Base-by-base conservation (phyloP, 192 early-diverging fungal species). In the Diversispora eburnea region DNA sequence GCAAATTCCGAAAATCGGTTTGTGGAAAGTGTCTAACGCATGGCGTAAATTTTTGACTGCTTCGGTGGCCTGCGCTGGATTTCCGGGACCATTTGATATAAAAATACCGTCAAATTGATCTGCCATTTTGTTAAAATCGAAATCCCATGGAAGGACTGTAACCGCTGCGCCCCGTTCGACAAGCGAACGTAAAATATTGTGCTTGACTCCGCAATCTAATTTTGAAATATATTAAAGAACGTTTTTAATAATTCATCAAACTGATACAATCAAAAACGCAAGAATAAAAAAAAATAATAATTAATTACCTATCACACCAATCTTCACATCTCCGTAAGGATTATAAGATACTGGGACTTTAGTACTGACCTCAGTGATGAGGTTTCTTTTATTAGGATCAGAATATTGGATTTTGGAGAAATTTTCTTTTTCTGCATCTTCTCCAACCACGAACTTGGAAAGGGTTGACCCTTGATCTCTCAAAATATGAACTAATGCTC, bases 1-100 rank as follows among this genome's bases (percentile, higher is more conserved):
- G 83, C 95, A 98, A 79, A 98, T 98, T 69, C 95, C 95, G 78
- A 98, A 98, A 72, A 98, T 93, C 47, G 95, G 95, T 67, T 87
- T 89, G 49, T 86, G 83, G 42, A 83, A 86, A 42, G 87, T 82
- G 64, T 85, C 83, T 49, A 85, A 78, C 47, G 92, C 84, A 0
- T 80, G 82, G 43, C 88, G 85, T 55, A 98, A 80, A 82, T 92
- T 88, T 8, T 81, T 66, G 46, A 94, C 88, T 15, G 92, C 92
- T 66, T 86, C 83, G 48, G 78, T 82, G 77, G 85, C 88, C 72
- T n/a, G 86, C 79, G 79, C 77, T 41, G 95, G 95, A 73, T 89
- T 88, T 63, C 95, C 95, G 9, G 95, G 95, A 8, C 95, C 95
- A 79, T 98, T 98, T 54, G 92, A 94, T 43, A 96, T 85, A 76